These are phyloP conservation scores for Xylaria sp. DNA, from an alignment of 2,329 filamentous ascomycete species.

Conservation along the genomic window DNA sequence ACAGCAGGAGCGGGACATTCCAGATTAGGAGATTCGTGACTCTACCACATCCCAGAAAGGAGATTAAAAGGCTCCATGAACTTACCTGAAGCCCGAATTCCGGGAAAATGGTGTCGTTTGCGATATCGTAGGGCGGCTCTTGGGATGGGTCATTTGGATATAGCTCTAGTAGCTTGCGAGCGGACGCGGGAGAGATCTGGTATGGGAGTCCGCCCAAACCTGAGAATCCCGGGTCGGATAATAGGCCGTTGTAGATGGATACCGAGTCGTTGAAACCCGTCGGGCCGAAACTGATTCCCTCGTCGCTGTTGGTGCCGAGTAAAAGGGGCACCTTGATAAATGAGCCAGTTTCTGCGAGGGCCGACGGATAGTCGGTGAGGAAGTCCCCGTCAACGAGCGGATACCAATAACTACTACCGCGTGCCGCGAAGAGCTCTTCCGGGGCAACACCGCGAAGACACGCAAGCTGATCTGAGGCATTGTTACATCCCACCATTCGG, in stretches of 20 bases:
- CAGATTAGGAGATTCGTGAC: too few species aligned
- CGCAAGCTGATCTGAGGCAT: slow-evolving; percentile 48
- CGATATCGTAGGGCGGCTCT: slow-evolving; percentile 56
- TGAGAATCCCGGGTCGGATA: slow-evolving; percentile 29
- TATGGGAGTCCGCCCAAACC: slow-evolving; percentile 58
- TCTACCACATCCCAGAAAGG: too few species aligned
- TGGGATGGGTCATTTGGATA: slow-evolving; percentile 60
- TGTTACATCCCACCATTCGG: slow-evolving; percentile 50
- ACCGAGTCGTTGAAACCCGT: slow-evolving; percentile 51
- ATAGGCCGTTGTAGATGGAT: slow-evolving; percentile 51
- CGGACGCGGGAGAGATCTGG: slow-evolving; percentile 56
- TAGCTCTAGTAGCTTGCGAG: slow-evolving; percentile 55
- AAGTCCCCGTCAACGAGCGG: slow-evolving; percentile 59
- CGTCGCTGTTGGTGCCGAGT: slow-evolving; percentile 60
- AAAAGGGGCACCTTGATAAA: slow-evolving; percentile 58
- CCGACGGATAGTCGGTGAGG: slow-evolving; percentile 58
- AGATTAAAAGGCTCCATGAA: too few species aligned
- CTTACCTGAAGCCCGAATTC: slow-evolving; percentile 52
- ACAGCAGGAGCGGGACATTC: too few species aligned
- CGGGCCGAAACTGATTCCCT: slow-evolving; percentile 54
- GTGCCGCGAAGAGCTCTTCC: slow-evolving; percentile 48
- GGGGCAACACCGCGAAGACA: slow-evolving; percentile 50
- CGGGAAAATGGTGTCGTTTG: slow-evolving; percentile 47
- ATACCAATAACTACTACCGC: slow-evolving; percentile 52
- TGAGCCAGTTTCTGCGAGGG: slow-evolving; percentile 53